Percentiles rank a stretch among this genome's conserved stretches.
These are phyloP conservation scores for Kodamaea kaohsiungensis DNA, from an alignment of 805 yeast species.

Conservation along the genomic window DNA sequence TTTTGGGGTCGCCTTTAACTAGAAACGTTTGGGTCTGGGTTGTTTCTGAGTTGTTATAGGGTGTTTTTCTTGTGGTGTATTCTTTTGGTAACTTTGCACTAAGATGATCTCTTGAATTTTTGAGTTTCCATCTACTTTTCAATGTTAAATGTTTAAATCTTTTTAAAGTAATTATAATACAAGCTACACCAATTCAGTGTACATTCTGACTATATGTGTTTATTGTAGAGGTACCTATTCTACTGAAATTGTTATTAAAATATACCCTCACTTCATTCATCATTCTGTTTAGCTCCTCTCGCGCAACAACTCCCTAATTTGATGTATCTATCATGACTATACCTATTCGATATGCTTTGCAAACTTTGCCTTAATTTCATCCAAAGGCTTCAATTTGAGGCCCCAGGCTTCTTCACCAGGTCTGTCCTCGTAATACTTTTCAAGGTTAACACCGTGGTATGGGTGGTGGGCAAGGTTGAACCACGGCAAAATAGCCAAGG, in stretches of 20 bases:
- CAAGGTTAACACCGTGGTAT: slow-evolving; percentile 73
- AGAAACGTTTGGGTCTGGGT: no score
- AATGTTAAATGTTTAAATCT: no score
- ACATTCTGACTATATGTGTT: no score
- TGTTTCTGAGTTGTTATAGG: no score
- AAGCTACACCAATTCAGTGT: no score
- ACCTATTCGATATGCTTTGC: slow-evolving; percentile 28
- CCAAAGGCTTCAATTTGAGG: slow-evolving; percentile 50
- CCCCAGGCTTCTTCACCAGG: slow-evolving; percentile 64
- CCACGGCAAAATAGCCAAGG: slow-evolving; percentile 70
- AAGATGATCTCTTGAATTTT: no score
- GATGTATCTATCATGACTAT: slow-evolving; percentile 12
- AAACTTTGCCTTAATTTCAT: slow-evolving; percentile 44
- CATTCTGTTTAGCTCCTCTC: neutral
- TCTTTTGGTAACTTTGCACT: no score
- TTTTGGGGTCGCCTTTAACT: neutral
- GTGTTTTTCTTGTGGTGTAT: no score
- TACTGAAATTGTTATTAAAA: neutral
- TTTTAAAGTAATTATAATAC: no score
- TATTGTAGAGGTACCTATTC: neutral
- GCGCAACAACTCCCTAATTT: no score
- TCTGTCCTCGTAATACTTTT: slow-evolving; percentile 44
- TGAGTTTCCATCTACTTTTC: no score
- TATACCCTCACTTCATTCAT: neutral
- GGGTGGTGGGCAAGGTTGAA: slow-evolving; percentile 81